Evolutionary conservation across 208 protist species (phyloP).

Genomic region (Acanthamoeba sp.): DNA sequence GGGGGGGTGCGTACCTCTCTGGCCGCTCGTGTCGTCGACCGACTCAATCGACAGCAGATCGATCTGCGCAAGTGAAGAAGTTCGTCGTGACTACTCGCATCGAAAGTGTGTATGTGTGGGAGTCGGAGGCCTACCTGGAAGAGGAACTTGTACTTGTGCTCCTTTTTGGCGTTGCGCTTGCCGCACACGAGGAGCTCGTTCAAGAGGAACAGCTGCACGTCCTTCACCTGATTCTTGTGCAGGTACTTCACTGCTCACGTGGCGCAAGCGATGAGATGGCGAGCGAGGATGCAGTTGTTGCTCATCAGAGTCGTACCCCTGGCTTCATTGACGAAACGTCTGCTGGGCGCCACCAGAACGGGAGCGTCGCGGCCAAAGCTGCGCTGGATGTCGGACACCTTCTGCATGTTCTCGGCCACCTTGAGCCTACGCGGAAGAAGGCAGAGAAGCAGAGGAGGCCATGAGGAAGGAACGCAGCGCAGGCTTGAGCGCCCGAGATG

Average conservation of each 20-base stretch:
- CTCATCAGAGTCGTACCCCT: neutral
- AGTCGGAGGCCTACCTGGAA: slow-evolving; percentile 8
- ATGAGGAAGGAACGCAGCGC: no score
- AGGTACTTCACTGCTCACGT: neutral
- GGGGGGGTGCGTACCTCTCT: neutral
- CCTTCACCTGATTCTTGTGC: slow-evolving; percentile 37
- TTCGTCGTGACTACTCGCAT: neutral
- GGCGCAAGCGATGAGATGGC: neutral
- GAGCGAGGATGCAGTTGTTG: no score
- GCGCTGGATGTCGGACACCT: slow-evolving; percentile 23
- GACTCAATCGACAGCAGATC: slow-evolving; percentile 40
- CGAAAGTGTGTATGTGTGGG: neutral
- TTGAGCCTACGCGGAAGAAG: neutral
- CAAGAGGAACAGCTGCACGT: slow-evolving; percentile 22
- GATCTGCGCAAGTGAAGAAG: neutral
- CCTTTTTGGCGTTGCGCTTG: slow-evolving; percentile 22
- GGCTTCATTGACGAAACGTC: slow-evolving; percentile 36
- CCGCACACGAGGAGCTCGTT: slow-evolving; percentile 40
- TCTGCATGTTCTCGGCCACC: slow-evolving; percentile 60
- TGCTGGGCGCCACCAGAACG: neutral
- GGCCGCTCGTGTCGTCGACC: neutral
- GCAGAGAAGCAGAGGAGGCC: no score
- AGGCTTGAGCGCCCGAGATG: neutral
- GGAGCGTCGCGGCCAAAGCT: slow-evolving; percentile 42
- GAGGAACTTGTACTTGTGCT: slow-evolving; percentile 68